Percentiles rank a stretch among this genome's conserved stretches.
phyloP scores from a whole-genome alignment of 805 yeast species.

The Grigorovia transvaalensis region DNA sequence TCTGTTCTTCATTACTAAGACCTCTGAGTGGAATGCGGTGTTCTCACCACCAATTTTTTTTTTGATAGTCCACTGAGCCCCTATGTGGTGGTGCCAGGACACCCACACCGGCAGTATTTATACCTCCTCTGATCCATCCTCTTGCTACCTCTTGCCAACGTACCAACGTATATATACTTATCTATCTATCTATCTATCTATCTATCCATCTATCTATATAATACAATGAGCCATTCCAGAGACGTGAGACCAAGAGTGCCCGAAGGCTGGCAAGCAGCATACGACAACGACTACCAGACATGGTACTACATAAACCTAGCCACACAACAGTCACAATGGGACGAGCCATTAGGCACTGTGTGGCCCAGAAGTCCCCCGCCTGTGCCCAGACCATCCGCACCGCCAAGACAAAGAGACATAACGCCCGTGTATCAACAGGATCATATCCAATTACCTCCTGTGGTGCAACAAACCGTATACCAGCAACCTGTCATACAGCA shows the following conservation, averaged over 20 bases:
- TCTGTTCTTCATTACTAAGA: too few relatives aligned
- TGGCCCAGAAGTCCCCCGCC: slow-evolving; percentile 39
- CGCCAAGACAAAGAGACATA: slow-evolving; percentile 8
- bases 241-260: slow-evolving; percentile 46
- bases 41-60: too few relatives aligned
- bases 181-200: too few relatives aligned
- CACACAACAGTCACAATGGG: slow-evolving; percentile 84
- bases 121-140: too few relatives aligned
- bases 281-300: slow-evolving; percentile 56
- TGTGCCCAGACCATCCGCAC: too few relatives aligned
- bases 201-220: too few relatives aligned
- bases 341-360: slow-evolving; percentile 54
- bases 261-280: slow-evolving; percentile 63
- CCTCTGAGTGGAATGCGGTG: too few relatives aligned
- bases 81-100: too few relatives aligned
- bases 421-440: slow-evolving; percentile 12
- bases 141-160: too few relatives aligned
- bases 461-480: slow-evolving; percentile 16
- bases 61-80: too few relatives aligned
- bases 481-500: slow-evolving; percentile 11
- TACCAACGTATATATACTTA: too few relatives aligned
- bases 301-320: slow-evolving; percentile 74
- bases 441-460: slow-evolving; percentile 18
- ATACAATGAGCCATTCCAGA: slow-evolving; percentile 16
- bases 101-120: too few relatives aligned